These are phyloP conservation scores for Puccinellia tenuiflora DNA, from an alignment of 176 grass and related monocot genomes.

Conservation along the genomic window DNA sequence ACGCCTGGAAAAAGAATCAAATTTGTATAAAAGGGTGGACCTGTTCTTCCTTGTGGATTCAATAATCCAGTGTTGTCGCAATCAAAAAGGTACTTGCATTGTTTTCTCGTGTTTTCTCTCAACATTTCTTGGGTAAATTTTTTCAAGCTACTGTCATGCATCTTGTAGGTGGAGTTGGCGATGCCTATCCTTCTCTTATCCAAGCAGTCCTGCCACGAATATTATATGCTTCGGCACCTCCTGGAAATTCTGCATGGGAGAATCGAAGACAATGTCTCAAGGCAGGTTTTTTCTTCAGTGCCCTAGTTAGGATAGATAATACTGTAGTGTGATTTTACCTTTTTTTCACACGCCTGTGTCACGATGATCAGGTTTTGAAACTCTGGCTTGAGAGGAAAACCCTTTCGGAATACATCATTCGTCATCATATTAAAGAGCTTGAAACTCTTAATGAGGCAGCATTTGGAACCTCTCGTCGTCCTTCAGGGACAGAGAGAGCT, in stretches of 20 bases:
- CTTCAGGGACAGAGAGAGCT: slow-evolving; percentile 80
- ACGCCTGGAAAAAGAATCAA: slow-evolving; percentile 74
- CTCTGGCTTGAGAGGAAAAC: slow-evolving; percentile 96
- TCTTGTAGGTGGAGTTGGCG: slow-evolving; percentile 62
- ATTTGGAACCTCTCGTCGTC: slow-evolving; percentile 65
- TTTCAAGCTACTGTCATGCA: slow-evolving; percentile 18
- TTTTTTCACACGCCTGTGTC: slow-evolving; percentile 5
- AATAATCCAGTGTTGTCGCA: slow-evolving; percentile 86
- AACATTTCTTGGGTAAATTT: neutral
- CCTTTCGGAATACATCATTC: slow-evolving; percentile 80
- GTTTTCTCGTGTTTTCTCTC: neutral
- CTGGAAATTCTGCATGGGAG: slow-evolving; percentile 89
- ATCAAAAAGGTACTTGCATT: slow-evolving; percentile 63
- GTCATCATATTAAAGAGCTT: slow-evolving; percentile 87
- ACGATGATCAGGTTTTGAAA: slow-evolving; percentile 75
- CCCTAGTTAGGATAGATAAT: slow-evolving; percentile 11
- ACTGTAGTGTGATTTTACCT: slow-evolving; percentile 1
- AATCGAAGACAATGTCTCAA: slow-evolving; percentile 97
- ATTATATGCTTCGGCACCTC: slow-evolving; percentile 72
- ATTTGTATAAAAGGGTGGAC: slow-evolving; percentile 84
- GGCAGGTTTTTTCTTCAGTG: slow-evolving; percentile 42
- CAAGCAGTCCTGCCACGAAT: slow-evolving; percentile 85
- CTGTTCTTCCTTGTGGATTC: slow-evolving; percentile 97
- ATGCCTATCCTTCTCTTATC: slow-evolving; percentile 82
- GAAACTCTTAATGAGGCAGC: slow-evolving; percentile 73